phyloP scores from a whole-genome alignment of 768 basidiomycete species.

The Gloeophyllum trabeum region DNA sequence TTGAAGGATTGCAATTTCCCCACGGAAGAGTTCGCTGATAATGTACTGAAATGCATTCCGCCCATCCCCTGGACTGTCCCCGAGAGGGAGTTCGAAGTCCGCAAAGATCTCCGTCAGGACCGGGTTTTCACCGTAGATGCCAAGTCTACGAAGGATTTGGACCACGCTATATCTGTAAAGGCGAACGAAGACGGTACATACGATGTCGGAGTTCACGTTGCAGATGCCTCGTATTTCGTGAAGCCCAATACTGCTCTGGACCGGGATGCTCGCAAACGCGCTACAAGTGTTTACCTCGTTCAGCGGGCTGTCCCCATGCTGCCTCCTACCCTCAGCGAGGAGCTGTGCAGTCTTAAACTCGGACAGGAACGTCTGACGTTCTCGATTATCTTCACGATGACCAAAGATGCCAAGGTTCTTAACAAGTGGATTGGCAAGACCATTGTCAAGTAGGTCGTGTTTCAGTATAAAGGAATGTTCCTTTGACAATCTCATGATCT shows the following conservation, averaged over 20 bases:
- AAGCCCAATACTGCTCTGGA: slow-evolving; percentile 95
- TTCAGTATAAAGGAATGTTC: too few relatives aligned
- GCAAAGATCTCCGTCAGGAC: slow-evolving; percentile 78
- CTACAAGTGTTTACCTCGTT: slow-evolving; percentile 93
- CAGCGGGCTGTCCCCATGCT: slow-evolving; percentile 97
- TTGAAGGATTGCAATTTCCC: slow-evolving; percentile 99
- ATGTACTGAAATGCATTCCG: slow-evolving; percentile 90
- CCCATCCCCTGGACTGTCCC: slow-evolving; percentile 93
- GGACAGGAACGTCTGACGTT: slow-evolving; percentile 87
- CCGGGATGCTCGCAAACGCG: slow-evolving; percentile 94
- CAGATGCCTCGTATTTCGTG: slow-evolving; percentile 93
- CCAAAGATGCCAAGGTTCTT: slow-evolving; percentile 66
- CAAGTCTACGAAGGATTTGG: slow-evolving; percentile 78
- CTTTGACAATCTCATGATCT: too few relatives aligned
- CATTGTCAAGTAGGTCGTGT: slow-evolving; percentile 61
- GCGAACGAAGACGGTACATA: slow-evolving; percentile 85
- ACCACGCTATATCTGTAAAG: slow-evolving; percentile 90
- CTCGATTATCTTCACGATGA: slow-evolving; percentile 81
- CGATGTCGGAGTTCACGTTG: slow-evolving; percentile 90
- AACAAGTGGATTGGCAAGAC: slow-evolving; percentile 93
- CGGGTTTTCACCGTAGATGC: slow-evolving; percentile 94
- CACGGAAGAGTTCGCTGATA: slow-evolving; percentile 92
- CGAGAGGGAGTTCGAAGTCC: slow-evolving; percentile 77
- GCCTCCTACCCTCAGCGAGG: slow-evolving; percentile 85
- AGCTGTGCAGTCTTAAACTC: slow-evolving; percentile 85